Conservation (phyloP, 805 yeast genomes). For the Suhomyces tanzawaensis region DNA sequence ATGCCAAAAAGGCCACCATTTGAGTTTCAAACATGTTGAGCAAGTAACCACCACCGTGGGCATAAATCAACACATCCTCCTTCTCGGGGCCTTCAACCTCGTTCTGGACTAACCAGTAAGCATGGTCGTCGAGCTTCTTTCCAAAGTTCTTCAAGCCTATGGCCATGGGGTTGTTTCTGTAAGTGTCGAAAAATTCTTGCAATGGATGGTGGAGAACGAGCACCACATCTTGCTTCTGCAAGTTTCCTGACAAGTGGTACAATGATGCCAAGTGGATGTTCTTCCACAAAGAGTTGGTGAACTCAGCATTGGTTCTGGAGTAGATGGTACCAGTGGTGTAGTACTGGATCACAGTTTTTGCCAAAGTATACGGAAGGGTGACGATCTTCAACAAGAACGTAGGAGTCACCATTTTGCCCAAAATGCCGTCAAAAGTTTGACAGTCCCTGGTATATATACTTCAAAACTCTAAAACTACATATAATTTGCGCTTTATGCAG, state of each 20-base stretch:
- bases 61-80: constrained; percentile 19
- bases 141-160: constrained; percentile 12
- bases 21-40: constrained; percentile 22
- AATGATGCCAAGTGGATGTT: constrained; percentile 27
- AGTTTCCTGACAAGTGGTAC: constrained; percentile 25
- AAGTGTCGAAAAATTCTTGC: constrained; percentile 15
- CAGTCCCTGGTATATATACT: no score
- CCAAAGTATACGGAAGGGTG: constrained; percentile 22
- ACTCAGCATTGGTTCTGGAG: constrained; percentile 26
- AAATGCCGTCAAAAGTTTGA: no score
- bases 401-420: no score
- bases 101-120: constrained; percentile 16
- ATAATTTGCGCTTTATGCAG: no score
- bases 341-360: constrained; percentile 22
- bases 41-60: constrained; percentile 29
- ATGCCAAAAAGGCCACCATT: constrained; percentile 21
- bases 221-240: constrained; percentile 21
- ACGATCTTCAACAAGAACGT: no score
- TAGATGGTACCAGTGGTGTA: constrained; percentile 34
- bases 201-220: constrained; percentile 21
- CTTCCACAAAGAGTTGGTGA: constrained; percentile 26
- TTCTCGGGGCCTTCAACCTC: constrained; percentile 5
- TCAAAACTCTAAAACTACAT: no score
- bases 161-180: constrained; percentile 11
- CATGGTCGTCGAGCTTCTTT: constrained; percentile 10